Evolutionary conservation across 2,329 filamentous ascomycete genomes (phyloP).

Genomic region (Keithomyces neogunnii): DNA sequence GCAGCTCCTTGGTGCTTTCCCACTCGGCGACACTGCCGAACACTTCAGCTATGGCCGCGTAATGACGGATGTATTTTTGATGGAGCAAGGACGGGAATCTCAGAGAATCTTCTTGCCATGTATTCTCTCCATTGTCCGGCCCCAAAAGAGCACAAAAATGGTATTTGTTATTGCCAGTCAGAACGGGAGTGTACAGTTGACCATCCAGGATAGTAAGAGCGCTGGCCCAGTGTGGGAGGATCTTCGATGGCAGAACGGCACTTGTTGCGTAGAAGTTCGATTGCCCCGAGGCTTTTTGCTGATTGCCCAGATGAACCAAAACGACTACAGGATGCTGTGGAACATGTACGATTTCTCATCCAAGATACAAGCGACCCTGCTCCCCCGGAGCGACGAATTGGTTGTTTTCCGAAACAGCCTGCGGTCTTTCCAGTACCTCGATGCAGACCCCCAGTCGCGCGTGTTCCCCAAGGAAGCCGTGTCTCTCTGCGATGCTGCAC

Average conservation of each 20-base stretch:
- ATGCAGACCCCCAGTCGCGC: constrained; percentile 58
- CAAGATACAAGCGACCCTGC: constrained; percentile 65
- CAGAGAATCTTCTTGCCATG: constrained; percentile 64
- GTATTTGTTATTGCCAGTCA: constrained; percentile 73
- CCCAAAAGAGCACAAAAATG: constrained; percentile 59
- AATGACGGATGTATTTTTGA: constrained; percentile 64
- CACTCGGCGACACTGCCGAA: constrained; percentile 64
- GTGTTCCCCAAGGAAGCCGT: constrained; percentile 71
- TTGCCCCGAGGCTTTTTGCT: constrained; percentile 71
- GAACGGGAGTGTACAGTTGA: constrained; percentile 65
- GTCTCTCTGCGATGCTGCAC: constrained; percentile 58
- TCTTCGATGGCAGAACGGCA: constrained; percentile 67
- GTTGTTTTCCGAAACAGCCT: constrained; percentile 62
- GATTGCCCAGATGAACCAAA: constrained; percentile 60
- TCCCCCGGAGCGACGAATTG: constrained; percentile 60
- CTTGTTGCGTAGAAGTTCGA: constrained; percentile 56
- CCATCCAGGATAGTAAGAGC: constrained; percentile 60
- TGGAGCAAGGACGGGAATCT: constrained; percentile 61
- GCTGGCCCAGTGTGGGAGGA: constrained; percentile 72
- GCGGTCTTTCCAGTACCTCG: constrained; percentile 72
- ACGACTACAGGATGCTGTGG: constrained; percentile 73
- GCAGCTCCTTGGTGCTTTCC: constrained; percentile 59
- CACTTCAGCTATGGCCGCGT: constrained; percentile 75
- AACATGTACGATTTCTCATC: constrained; percentile 78
- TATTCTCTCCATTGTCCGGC: constrained; percentile 66